These are phyloP conservation scores for Collybiopsis luxurians DNA, from an alignment of 768 basidiomycete species.

Conservation along the genomic window DNA sequence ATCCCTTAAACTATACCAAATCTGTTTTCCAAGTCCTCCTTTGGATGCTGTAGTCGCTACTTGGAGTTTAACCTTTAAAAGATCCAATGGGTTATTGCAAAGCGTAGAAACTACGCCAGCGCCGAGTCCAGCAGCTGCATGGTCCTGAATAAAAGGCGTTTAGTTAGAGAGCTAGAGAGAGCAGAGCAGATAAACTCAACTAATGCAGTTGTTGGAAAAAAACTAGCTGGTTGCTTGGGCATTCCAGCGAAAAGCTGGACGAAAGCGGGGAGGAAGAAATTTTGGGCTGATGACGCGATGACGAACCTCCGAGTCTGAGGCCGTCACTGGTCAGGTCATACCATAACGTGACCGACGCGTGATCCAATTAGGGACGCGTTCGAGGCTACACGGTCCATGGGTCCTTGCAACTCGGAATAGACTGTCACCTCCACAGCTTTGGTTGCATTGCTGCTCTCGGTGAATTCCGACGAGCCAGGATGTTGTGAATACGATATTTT, in stretches of 20 bases:
- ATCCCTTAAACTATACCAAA: constrained; percentile 70
- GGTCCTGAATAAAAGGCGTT: constrained; percentile 58
- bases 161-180: neutral
- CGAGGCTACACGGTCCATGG: too few relatives aligned
- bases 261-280: too few relatives aligned
- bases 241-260: constrained; percentile 30
- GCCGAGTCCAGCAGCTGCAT: constrained; percentile 90
- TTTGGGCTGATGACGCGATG: neutral
- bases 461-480: too few relatives aligned
- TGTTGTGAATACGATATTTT: too few relatives aligned
- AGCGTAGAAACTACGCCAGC: constrained; percentile 91
- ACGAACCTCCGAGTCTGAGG: neutral
- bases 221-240: constrained; percentile 44
- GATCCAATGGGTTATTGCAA: constrained; percentile 96
- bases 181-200: constrained; percentile 28
- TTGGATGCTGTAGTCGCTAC: constrained; percentile 67
- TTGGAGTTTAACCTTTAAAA: constrained; percentile 93
- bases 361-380: too few relatives aligned
- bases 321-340: too few relatives aligned
- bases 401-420: too few relatives aligned
- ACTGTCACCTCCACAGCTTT: too few relatives aligned
- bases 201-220: constrained; percentile 49
- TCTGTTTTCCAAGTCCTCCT: constrained; percentile 65
- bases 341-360: neutral
- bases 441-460: too few relatives aligned